A percentile compares a stretch with the other conserved stretches of the same genome.
Conservation (phyloP, 208 protist species). For the Balamuthia mandrillaris region DNA sequence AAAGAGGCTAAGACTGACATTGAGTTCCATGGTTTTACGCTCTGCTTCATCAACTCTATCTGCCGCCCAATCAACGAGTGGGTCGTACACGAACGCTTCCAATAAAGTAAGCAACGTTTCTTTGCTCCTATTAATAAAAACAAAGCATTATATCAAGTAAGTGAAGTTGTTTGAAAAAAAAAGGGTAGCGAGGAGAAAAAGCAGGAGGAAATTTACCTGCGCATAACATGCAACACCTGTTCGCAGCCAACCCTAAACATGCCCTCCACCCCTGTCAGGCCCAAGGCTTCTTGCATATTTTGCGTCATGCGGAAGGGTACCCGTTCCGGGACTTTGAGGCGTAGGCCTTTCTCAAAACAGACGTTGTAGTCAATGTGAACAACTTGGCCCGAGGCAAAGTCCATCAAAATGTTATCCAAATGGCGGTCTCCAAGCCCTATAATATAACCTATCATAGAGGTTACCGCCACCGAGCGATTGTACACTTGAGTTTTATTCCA, state of each 20-base stretch:
- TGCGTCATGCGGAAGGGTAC: conserved; percentile 94
- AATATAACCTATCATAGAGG: conserved; percentile 88
- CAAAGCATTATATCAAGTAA: neutral
- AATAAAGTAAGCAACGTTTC: conserved; percentile 46
- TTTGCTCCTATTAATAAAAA: neutral
- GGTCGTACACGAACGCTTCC: conserved; percentile 82
- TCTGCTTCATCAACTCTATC: conserved; percentile 27
- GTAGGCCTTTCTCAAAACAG: conserved; percentile 84
- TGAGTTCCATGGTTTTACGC: neutral
- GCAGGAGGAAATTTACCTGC: conserved; percentile 51
- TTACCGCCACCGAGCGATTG: conserved; percentile 70
- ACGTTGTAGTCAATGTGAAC: conserved; percentile 92
- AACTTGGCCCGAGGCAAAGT: conserved; percentile 81
- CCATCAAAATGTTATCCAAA: conserved; percentile 89
- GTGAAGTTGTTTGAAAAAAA: too few species aligned
- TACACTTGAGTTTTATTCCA: conserved; percentile 27
- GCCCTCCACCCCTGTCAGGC: conserved; percentile 85
- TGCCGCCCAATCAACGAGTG: conserved; percentile 60
- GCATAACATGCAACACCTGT: conserved; percentile 79
- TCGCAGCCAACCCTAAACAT: conserved; percentile 84
- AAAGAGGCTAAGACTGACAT: neutral
- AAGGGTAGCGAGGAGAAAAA: too few species aligned
- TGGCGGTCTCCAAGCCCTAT: conserved; percentile 95
- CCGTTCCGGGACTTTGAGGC: conserved; percentile 85
- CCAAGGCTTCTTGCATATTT: conserved; percentile 89